Percentiles rank a stretch among this genome's conserved stretches.
Conservation (phyloP, 495 filamentous ascomycete species). For the Thermochaetoides thermophila region DNA sequence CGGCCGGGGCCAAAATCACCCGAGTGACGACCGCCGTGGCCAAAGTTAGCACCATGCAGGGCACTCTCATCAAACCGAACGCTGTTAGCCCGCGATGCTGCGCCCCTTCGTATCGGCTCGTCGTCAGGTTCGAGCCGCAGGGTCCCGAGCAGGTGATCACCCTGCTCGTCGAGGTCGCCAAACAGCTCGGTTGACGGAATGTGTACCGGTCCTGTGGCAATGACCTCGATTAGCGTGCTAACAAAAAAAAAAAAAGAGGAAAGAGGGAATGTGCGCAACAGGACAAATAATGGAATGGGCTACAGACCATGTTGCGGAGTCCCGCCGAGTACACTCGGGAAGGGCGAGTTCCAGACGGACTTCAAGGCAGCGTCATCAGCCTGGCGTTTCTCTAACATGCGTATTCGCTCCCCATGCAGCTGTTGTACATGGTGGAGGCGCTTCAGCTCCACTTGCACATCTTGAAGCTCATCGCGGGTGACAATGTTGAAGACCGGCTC, state of each 20-base stretch:
- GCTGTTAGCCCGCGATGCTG: constrained; percentile 83
- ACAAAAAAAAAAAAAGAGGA: neutral
- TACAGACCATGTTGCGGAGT: constrained; percentile 67
- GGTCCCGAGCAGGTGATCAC: constrained; percentile 51
- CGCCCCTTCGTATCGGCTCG: constrained; percentile 68
- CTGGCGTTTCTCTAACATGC: constrained; percentile 65
- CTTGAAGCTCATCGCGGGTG: constrained; percentile 62
- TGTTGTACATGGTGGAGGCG: constrained; percentile 63
- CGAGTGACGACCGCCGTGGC: constrained; percentile 59
- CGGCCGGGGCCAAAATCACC: constrained; percentile 65
- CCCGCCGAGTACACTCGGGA: constrained; percentile 60
- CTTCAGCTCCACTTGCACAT: constrained; percentile 75
- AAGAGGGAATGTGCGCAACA: too few species aligned
- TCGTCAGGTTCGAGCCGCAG: constrained; percentile 69
- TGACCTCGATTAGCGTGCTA: constrained; percentile 11
- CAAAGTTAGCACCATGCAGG: constrained; percentile 71
- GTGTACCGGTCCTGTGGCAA: constrained; percentile 48
- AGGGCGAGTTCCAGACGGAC: constrained; percentile 80
- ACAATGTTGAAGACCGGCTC: constrained; percentile 38
- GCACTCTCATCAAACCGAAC: constrained; percentile 98
- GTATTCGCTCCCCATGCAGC: constrained; percentile 67
- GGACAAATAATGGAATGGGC: neutral
- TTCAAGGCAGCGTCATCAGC: constrained; percentile 69
- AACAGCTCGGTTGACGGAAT: constrained; percentile 51
- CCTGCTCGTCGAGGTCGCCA: constrained; percentile 61